Evolutionary conservation across 2,329 filamentous ascomycete genomes (phyloP).

Genomic region (Alternaria tenuissima): DNA sequence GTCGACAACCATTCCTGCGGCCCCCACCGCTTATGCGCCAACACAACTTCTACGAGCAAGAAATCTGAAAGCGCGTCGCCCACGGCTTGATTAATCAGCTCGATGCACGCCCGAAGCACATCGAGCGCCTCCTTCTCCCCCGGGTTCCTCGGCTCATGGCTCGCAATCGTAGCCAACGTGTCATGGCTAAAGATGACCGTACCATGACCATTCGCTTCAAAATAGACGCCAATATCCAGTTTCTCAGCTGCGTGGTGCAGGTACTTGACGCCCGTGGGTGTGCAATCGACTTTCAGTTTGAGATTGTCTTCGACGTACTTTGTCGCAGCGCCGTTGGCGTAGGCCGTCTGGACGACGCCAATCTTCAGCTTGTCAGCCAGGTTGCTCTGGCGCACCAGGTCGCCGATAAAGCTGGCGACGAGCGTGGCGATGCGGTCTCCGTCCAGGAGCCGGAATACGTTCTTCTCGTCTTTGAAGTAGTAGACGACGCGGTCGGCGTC

Average conservation of each 20-base stretch:
- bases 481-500: conserved; percentile 96
- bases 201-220: conserved; percentile 97
- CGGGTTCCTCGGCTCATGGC: conserved; percentile 84
- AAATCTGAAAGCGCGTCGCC: conserved; percentile 96
- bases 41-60: conserved; percentile 92
- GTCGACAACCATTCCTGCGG: conserved; percentile 91
- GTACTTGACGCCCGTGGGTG: conserved; percentile 95
- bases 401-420: conserved; percentile 90
- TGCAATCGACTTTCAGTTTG: conserved; percentile 89
- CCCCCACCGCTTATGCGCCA: conserved; percentile 93
- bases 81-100: conserved; percentile 97
- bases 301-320: conserved; percentile 89
- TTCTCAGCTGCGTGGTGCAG: conserved; percentile 95
- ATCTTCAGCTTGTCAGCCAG: conserved; percentile 84
- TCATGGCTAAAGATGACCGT: conserved; percentile 93
- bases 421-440: conserved; percentile 97
- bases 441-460: conserved; percentile 89
- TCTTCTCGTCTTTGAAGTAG: conserved; percentile 86
- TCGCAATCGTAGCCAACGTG: conserved; percentile 79
- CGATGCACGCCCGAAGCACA: conserved; percentile 80
- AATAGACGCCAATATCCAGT: conserved; percentile 96
- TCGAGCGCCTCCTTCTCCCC: conserved; percentile 91
- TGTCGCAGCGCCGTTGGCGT: conserved; percentile 95
- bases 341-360: conserved; percentile 95
- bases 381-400: conserved; percentile 74